Conservation (phyloP, 257 asterid genomes). For the Nemophila menziesii region DNA sequence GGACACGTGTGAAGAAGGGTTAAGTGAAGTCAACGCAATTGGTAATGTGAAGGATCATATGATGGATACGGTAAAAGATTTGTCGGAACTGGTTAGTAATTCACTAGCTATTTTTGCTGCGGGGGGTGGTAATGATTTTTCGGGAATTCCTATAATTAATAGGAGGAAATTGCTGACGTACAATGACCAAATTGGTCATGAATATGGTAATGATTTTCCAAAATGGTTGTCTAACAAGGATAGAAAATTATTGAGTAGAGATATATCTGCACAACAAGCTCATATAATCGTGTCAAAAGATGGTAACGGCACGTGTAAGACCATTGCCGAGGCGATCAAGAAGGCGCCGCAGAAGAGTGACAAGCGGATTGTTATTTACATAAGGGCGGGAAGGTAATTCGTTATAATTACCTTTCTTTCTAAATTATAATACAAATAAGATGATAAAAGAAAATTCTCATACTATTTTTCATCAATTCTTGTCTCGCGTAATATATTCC, state of each 20-base stretch:
- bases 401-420: too few relatives aligned
- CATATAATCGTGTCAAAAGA: conserved; percentile 57
- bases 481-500: too few relatives aligned
- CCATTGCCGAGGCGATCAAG: conserved; percentile 80
- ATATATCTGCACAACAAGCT: conserved; percentile 42
- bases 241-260: conserved; percentile 38
- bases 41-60: conserved; percentile 50
- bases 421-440: too few relatives aligned
- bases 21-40: conserved; percentile 27
- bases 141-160: conserved; percentile 72
- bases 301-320: conserved; percentile 73
- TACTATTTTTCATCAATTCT: too few relatives aligned
- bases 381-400: conserved; percentile 95
- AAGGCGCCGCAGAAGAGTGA: conserved; percentile 63
- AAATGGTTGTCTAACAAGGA: conserved; percentile 63
- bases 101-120: conserved; percentile 77
- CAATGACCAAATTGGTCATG: not conserved
- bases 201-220: conserved; percentile 33
- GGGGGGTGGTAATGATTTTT: conserved; percentile 36
- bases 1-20: conserved; percentile 86
- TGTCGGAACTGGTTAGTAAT: conserved; percentile 80
- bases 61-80: conserved; percentile 43
- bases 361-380: conserved; percentile 71
- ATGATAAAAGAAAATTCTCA: too few relatives aligned
- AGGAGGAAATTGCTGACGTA: conserved; percentile 26